phyloP scores from a whole-genome alignment of 2,329 filamentous ascomycete genomes.

The Claviceps spartinae region DNA sequence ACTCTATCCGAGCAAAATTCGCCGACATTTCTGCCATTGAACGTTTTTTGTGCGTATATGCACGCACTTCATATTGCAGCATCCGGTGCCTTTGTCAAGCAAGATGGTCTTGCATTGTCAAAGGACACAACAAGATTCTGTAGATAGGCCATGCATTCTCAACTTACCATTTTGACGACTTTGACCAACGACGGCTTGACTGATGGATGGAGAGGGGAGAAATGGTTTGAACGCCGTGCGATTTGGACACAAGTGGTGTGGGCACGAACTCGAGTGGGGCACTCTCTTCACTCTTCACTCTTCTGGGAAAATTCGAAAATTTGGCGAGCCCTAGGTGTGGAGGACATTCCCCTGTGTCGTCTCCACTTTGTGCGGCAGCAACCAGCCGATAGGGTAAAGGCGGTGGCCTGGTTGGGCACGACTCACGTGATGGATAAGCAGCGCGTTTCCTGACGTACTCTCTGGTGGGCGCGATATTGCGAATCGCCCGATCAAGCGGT shows the following conservation, averaged over 20 bases:
- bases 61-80: neutral
- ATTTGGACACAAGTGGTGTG: neutral
- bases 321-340: constrained; percentile 24
- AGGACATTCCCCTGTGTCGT: neutral
- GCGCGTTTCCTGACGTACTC: neutral
- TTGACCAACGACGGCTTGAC: constrained; percentile 28
- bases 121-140: constrained; percentile 4
- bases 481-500: too few relatives aligned
- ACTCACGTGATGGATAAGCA: constrained; percentile 18
- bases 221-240: constrained; percentile 2
- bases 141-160: constrained; percentile 21
- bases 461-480: neutral
- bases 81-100: neutral
- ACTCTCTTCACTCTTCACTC: constrained; percentile 3
- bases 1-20: constrained; percentile 42
- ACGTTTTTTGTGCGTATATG: neutral
- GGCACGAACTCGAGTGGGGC: constrained; percentile 7
- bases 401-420: constrained; percentile 24
- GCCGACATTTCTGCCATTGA: constrained; percentile 29
- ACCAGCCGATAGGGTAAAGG: neutral
- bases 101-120: neutral
- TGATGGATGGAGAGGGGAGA: constrained; percentile 22
- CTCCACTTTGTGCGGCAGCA: neutral
- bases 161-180: constrained; percentile 59
- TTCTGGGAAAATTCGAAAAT: constrained; percentile 10